Evolutionary conservation across 192 early-diverging fungal species (phyloP).

Genomic region (Gigaspora rosea): DNA sequence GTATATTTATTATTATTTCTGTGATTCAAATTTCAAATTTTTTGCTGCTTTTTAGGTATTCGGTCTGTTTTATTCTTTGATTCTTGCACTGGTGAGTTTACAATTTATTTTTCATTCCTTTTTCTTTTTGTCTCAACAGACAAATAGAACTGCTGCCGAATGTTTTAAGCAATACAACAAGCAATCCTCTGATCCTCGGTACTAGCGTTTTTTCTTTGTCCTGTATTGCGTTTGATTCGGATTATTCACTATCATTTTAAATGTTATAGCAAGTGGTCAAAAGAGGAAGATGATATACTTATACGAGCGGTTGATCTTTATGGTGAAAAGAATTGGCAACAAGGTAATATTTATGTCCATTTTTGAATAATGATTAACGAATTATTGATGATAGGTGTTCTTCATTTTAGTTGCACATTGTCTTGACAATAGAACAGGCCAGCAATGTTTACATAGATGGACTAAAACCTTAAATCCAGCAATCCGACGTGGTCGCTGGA

Average conservation of each 20-base stretch:
- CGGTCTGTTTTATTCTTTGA: neutral
- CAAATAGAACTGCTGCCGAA: slow-evolving; percentile 69
- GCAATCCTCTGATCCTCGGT: slow-evolving; percentile 35
- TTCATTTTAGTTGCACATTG: slow-evolving; percentile 51
- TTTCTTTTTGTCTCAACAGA: slow-evolving; percentile 49
- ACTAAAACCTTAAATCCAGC: slow-evolving; percentile 67
- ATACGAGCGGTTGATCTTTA: slow-evolving; percentile 63
- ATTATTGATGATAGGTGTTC: too few relatives aligned
- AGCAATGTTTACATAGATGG: slow-evolving; percentile 76
- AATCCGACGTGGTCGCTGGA: slow-evolving; percentile 67
- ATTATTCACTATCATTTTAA: neutral
- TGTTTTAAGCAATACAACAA: slow-evolving; percentile 69
- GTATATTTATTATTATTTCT: neutral
- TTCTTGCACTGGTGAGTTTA: neutral
- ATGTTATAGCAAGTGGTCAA: slow-evolving; percentile 58
- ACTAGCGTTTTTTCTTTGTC: neutral
- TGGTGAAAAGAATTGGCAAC: slow-evolving; percentile 75
- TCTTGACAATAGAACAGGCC: slow-evolving; percentile 65
- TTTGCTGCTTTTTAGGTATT: neutral
- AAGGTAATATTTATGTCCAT: slow-evolving; percentile 12
- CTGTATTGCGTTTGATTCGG: neutral
- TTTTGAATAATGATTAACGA: too few relatives aligned
- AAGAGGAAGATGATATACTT: slow-evolving; percentile 67
- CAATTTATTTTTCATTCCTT: neutral
- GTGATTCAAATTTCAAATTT: neutral